These are phyloP conservation scores for Russula vinacea DNA, from an alignment of 768 basidiomycete species.

Conservation along the genomic window DNA sequence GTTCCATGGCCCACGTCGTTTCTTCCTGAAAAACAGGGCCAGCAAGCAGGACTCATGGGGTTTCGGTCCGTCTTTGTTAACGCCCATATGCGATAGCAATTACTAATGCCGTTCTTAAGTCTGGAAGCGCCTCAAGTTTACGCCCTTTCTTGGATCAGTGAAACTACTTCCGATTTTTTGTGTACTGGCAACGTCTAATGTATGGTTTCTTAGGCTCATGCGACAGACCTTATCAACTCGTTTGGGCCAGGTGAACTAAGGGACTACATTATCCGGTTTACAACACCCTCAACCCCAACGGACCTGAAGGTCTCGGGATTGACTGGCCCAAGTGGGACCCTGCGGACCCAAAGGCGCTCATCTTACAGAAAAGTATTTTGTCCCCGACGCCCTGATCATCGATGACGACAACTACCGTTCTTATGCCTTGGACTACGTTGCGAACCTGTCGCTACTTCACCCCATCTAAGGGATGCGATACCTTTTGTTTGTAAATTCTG, in stretches of 20 bases:
- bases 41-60: conserved; percentile 24
- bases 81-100: no score
- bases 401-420: conserved; percentile 24
- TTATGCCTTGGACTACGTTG: conserved; percentile 13
- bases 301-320: conserved; percentile 3
- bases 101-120: neutral
- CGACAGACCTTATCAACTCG: conserved; percentile 20
- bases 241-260: conserved; percentile 19
- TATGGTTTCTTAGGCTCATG: conserved; percentile 5
- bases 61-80: conserved; percentile 16
- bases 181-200: neutral
- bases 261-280: conserved; percentile 28
- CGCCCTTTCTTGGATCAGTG: conserved; percentile 27
- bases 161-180: neutral
- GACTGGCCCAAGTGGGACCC: conserved; percentile 27
- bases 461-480: conserved; percentile 17
- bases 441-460: conserved; percentile 23
- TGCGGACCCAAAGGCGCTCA: conserved; percentile 15
- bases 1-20: conserved; percentile 28
- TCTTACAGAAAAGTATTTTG: conserved; percentile 17
- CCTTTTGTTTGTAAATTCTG: neutral
- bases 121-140: conserved; percentile 23
- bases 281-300: conserved; percentile 29
- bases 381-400: conserved; percentile 16
- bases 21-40: conserved; percentile 20